Evolutionary conservation across 1,139 yeast species (phyloP).

Genomic region (Suzukiozyma palmioleophila): DNA sequence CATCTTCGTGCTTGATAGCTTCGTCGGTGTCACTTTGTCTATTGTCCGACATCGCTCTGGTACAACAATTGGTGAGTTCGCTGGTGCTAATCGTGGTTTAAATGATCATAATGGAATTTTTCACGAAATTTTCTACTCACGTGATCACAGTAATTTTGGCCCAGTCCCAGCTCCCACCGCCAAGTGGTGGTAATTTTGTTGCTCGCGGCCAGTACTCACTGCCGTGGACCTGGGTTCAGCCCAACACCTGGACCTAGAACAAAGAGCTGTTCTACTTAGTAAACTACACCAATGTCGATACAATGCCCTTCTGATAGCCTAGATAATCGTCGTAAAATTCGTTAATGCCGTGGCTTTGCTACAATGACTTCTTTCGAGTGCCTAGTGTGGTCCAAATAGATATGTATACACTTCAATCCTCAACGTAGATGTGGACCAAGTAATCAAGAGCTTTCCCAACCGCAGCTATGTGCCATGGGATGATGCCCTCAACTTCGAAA

Average conservation of each 20-base stretch:
- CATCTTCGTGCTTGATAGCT: constrained; percentile 5
- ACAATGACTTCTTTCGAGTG: no score
- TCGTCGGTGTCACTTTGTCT: constrained; percentile 3
- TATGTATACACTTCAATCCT: constrained; percentile 15
- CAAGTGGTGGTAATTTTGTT: no score
- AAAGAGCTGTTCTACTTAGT: no score
- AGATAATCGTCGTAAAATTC: no score
- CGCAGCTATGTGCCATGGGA: constrained; percentile 86
- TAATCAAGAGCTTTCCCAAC: constrained; percentile 62
- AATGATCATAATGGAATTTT: constrained; percentile 3
- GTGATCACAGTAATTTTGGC: neutral
- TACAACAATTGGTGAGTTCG: neutral
- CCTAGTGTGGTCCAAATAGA: no score
- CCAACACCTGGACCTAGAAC: no score
- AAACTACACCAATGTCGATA: no score
- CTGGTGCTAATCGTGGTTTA: neutral
- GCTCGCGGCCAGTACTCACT: no score
- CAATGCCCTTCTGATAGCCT: no score
- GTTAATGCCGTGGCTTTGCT: no score
- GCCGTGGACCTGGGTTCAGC: no score
- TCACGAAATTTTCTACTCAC: neutral
- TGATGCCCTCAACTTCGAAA: constrained; percentile 18
- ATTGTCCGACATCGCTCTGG: constrained; percentile 2
- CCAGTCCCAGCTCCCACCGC: no score
- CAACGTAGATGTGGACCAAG: constrained; percentile 40